These are phyloP conservation scores for Aspergillus olivimuriae DNA, from an alignment of 495 filamentous ascomycete species.

Conservation along the genomic window DNA sequence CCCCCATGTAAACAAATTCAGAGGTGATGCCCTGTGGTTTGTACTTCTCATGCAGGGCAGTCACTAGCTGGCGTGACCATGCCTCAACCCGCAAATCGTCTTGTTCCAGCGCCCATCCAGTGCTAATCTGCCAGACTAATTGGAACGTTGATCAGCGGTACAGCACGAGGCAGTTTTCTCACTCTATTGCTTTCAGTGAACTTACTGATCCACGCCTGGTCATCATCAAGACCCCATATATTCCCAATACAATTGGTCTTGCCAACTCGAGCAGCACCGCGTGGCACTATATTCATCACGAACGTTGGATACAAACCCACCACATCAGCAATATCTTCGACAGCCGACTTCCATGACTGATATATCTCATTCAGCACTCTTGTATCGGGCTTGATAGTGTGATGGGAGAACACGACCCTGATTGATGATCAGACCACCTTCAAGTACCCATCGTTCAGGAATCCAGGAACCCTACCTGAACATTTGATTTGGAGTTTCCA, in stretches of 20 bases:
- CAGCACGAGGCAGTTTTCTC: background rate
- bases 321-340: slow-evolving; percentile 21
- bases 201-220: slow-evolving; percentile 22
- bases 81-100: slow-evolving; percentile 27
- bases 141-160: background rate
- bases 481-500: slow-evolving; percentile 26
- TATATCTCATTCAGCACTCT: slow-evolving; percentile 16
- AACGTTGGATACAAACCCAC: slow-evolving; percentile 24
- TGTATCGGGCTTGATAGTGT: slow-evolving; percentile 18
- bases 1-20: slow-evolving; percentile 32
- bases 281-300: slow-evolving; percentile 17
- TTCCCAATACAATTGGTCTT: slow-evolving; percentile 27
- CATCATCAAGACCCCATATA: slow-evolving; percentile 30
- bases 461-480: slow-evolving; percentile 23
- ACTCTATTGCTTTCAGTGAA: too few species aligned
- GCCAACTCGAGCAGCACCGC: slow-evolving; percentile 10
- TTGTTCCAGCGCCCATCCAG: slow-evolving; percentile 17
- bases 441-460: background rate
- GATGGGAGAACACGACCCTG: slow-evolving; percentile 21
- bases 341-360: slow-evolving; percentile 19
- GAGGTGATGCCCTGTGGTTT: slow-evolving; percentile 13
- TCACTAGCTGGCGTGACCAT: slow-evolving; percentile 18
- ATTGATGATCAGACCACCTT: background rate
- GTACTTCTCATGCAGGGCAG: slow-evolving; percentile 17
- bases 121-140: slow-evolving; percentile 27